Percentiles rank a stretch among this genome's conserved stretches.
phyloP scores from a whole-genome alignment of 192 early-diverging fungal genomes.

The Cetraspora pellucida region DNA sequence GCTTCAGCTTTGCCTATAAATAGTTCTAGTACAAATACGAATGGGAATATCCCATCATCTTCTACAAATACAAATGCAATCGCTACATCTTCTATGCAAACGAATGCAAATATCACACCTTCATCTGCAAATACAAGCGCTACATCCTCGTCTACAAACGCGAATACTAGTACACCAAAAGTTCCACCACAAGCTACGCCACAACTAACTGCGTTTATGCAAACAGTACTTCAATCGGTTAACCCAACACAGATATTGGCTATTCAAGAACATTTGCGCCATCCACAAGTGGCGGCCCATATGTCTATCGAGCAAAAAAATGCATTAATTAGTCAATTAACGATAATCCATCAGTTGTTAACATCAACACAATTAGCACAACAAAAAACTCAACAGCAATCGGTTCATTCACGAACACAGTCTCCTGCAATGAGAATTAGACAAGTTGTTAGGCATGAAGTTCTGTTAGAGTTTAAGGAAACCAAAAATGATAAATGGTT shows the following conservation, averaged over 20 bases:
- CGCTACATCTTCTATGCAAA: not conserved
- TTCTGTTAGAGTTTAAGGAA: slow-evolving; percentile 64
- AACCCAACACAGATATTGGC: slow-evolving; percentile 32
- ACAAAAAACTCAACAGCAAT: not conserved
- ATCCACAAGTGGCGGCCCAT: not conserved
- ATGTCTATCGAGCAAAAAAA: slow-evolving; percentile 22
- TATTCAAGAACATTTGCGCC: slow-evolving; percentile 16
- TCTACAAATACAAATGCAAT: not conserved
- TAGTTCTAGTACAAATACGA: not conserved
- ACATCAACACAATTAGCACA: not conserved
- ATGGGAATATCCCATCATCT: not conserved
- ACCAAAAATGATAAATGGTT: slow-evolving; percentile 48
- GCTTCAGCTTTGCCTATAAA: not conserved
- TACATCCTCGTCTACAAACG: not conserved
- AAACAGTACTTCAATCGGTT: slow-evolving; percentile 29
- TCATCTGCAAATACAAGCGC: not conserved
- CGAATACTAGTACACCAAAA: not conserved
- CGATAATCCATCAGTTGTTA: slow-evolving; percentile 19
- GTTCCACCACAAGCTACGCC: not conserved
- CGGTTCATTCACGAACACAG: not conserved
- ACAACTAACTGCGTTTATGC: slow-evolving; percentile 27
- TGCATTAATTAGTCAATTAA: slow-evolving; percentile 28
- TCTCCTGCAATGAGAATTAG: not conserved
- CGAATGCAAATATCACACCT: not conserved
- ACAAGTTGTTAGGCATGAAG: slow-evolving; percentile 38